phyloP scores from a whole-genome alignment of 108 stramenopile species.

The Stephanodiscus minutulus region DNA sequence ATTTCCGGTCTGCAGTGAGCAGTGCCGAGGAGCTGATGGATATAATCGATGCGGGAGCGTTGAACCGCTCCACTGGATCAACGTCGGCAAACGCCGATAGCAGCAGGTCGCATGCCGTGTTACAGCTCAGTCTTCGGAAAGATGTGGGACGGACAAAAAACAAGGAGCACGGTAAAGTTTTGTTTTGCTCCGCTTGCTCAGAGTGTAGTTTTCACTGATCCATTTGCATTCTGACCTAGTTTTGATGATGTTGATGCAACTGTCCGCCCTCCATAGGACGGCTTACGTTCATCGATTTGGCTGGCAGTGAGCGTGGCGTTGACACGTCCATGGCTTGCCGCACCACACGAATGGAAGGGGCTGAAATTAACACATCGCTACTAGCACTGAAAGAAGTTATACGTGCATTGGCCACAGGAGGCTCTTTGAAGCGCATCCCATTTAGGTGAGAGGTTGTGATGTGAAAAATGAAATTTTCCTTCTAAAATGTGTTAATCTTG shows the following conservation, averaged over 20 bases:
- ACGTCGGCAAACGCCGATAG: slow-evolving; percentile 93
- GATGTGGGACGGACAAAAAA: slow-evolving; percentile 55
- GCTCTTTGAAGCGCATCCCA: slow-evolving; percentile 92
- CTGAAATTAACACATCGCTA: slow-evolving; percentile 98
- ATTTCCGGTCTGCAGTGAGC: slow-evolving; percentile 25
- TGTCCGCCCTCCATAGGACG: slow-evolving; percentile 57
- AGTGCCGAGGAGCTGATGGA: slow-evolving; percentile 85
- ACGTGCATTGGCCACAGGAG: slow-evolving; percentile 91
- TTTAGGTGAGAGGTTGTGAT: slow-evolving; percentile 50
- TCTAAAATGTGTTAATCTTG: neutral
- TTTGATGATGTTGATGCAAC: neutral
- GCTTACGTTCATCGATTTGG: slow-evolving; percentile 96
- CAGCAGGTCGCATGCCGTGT: slow-evolving; percentile 94
- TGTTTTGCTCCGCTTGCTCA: too few species aligned
- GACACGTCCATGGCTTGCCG: slow-evolving; percentile 93
- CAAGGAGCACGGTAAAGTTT: slow-evolving; percentile 64
- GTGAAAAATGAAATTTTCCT: neutral
- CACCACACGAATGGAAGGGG: slow-evolving; percentile 94
- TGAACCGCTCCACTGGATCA: slow-evolving; percentile 94
- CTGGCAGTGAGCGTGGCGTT: slow-evolving; percentile 96
- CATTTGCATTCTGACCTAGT: neutral
- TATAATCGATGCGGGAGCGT: slow-evolving; percentile 89
- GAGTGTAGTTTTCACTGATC: neutral
- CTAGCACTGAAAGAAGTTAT: slow-evolving; percentile 99
- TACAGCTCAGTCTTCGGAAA: slow-evolving; percentile 85